Evolutionary conservation across 441 rosid species (phyloP).

Genomic region (Erysimum pusillum): DNA sequence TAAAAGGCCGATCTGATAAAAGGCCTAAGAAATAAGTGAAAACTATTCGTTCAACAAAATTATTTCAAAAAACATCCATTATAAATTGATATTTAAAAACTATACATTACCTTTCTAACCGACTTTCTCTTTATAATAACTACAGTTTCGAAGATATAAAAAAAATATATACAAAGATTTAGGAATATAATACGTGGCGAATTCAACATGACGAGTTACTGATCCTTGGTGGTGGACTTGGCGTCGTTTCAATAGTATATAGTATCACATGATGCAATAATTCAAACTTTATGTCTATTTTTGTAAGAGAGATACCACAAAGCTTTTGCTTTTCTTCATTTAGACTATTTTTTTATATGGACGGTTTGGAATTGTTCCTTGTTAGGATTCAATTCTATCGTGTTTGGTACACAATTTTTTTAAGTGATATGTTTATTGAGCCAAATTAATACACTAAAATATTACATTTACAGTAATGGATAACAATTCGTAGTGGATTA

Average conservation of each 20-base stretch:
- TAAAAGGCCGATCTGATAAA: neutral
- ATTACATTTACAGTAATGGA: constrained; percentile 14
- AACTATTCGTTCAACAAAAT: neutral
- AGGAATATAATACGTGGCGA: neutral
- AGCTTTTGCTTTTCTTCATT: constrained; percentile 38
- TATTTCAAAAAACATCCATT: neutral
- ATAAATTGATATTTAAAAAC: neutral
- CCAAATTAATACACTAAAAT: constrained; percentile 3
- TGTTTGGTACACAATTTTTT: constrained; percentile 29
- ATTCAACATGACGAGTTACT: neutral
- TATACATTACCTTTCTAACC: neutral
- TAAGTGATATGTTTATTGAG: constrained; percentile 11
- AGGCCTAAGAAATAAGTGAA: neutral
- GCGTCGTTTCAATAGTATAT: constrained; percentile 16
- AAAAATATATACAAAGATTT: neutral
- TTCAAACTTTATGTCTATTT: constrained; percentile 32
- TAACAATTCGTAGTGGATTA: constrained; percentile 14
- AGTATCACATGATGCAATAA: constrained; percentile 29
- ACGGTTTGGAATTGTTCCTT: constrained; percentile 45
- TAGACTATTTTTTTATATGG: constrained; percentile 23
- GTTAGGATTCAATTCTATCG: constrained; percentile 40
- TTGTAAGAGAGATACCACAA: constrained; percentile 22
- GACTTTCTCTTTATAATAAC: neutral
- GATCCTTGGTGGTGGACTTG: neutral
- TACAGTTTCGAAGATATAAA: neutral